Conservation (phyloP, 495 filamentous ascomycete species). For the Podospora sp. region DNA sequence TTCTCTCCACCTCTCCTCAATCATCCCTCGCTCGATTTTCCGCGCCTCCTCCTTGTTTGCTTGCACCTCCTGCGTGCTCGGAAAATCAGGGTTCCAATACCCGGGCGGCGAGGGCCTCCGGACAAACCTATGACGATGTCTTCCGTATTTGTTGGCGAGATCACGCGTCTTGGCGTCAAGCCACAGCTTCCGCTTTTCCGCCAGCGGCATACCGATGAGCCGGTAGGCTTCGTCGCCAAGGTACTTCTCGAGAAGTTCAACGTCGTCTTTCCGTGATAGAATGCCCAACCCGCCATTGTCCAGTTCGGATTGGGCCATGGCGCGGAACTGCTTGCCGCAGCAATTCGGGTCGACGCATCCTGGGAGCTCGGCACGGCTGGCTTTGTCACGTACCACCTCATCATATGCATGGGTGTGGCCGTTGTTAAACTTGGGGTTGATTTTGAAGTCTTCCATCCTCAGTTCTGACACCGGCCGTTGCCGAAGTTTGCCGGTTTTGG, state of each 20-base stretch:
- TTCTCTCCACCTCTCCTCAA: conserved; percentile 77
- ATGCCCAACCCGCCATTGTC: conserved; percentile 31
- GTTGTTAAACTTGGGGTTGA: conserved; percentile 75
- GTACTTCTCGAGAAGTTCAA: conserved; percentile 63
- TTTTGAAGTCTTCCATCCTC: conserved; percentile 71
- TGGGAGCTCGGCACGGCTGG: conserved; percentile 72
- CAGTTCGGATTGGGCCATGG: conserved; percentile 57
- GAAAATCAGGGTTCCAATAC: conserved; percentile 89
- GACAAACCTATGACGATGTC: conserved; percentile 73
- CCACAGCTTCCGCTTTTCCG: conserved; percentile 60
- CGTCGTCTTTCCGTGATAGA: conserved; percentile 46
- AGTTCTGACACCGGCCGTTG: conserved; percentile 56
- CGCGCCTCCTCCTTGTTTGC: conserved; percentile 63
- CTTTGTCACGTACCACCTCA: conserved; percentile 72
- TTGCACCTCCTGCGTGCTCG: conserved; percentile 75
- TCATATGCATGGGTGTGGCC: conserved; percentile 74
- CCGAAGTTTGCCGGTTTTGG: conserved; percentile 51
- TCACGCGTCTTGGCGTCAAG: conserved; percentile 66
- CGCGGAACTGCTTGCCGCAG: conserved; percentile 74
- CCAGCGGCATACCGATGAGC: conserved; percentile 48
- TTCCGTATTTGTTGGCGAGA: conserved; percentile 72
- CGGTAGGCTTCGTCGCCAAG: conserved; percentile 61
- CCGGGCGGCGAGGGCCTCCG: conserved; percentile 74
- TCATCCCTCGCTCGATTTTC: conserved; percentile 58
- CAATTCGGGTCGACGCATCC: conserved; percentile 78